Evolutionary conservation across 345 rosid species (phyloP), one percentile per base, ranked within the genome.

Genomic region (Acer yangbiense): DNA sequence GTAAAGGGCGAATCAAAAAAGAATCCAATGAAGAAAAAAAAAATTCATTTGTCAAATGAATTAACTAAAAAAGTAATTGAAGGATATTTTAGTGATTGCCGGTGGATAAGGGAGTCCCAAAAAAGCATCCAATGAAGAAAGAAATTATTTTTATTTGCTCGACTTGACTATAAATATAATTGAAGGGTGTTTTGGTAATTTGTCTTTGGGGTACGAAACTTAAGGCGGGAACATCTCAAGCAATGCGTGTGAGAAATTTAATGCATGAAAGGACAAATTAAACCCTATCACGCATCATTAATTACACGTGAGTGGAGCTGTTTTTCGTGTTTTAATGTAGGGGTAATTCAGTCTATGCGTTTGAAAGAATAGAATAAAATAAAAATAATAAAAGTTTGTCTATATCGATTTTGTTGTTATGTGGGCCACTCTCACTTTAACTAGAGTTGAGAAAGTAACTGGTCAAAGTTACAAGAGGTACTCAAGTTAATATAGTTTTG

Each of bases 271-370:
- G 79, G 87, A 73, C 85, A n/a, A 41, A 78, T 86, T 79, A 85
- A 84, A 10, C 88, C 71, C 32, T 52, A 17, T 78, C 84, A 86
- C 86, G 83, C 82, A 14, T 10, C 21, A 76, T 77, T 68, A 55
- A 77, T 74, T 68, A 71, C 80, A 17, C 88, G 86, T 83, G 86
- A 83, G 63, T 48, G 79, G 16, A 78, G 80, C 83, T 54, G 50
- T 70, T 18, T 10, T 10, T 1, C 25, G 16, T 10, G 12, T 25
- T 82, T 20, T 61, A 68, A 63, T n/a, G 0, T 14, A 35, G 74
- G 87, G 85, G 82, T 46, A 61, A 32, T 21, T 1, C 8, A 7
- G 82, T 69, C 72, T 21, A 58, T 60, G 3, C 1, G 13, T 48
- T 10, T 2, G 12, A 12, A 10, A 4, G 6, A 60, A 60, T 60